A percentile compares a stretch with the other conserved stretches of the same genome.
phyloP scores from a whole-genome alignment of 106 monocot species.

The Iris macrosiphon region DNA sequence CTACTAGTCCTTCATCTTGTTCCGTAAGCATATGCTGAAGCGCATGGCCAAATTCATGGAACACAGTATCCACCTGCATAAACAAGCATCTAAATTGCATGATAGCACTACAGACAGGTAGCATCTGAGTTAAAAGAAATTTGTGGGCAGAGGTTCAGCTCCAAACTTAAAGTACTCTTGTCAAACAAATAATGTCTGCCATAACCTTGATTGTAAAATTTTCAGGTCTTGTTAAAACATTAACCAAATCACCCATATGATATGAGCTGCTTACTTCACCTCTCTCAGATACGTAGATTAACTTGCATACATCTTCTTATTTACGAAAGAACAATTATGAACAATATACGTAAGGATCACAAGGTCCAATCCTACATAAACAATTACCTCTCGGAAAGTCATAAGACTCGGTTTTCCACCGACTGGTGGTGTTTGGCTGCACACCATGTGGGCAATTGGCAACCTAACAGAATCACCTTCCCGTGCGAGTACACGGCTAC shows the following conservation, averaged over 20 bases:
- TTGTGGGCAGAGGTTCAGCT: not conserved
- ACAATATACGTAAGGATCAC: too few relatives aligned
- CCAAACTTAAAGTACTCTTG: too few relatives aligned
- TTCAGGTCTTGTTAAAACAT: too few relatives aligned
- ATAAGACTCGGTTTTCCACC: conserved; percentile 94
- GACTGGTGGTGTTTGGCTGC: conserved; percentile 97
- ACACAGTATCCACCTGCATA: conserved; percentile 94
- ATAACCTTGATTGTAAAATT: too few relatives aligned
- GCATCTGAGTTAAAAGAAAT: not conserved
- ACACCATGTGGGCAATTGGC: conserved; percentile 94
- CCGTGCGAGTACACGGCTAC: conserved; percentile 80
- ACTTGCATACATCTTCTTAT: too few relatives aligned
- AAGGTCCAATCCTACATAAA: too few relatives aligned
- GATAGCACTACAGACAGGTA: not conserved
- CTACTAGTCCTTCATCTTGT: conserved; percentile 94
- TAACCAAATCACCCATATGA: too few relatives aligned
- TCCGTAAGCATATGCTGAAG: conserved; percentile 99
- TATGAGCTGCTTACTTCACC: too few relatives aligned
- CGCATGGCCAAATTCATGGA: conserved; percentile 99
- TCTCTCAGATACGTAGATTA: too few relatives aligned
- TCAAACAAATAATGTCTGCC: too few relatives aligned
- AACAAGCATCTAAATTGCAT: not conserved
- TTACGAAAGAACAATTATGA: too few relatives aligned
- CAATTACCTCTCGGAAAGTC: conserved; percentile 93
- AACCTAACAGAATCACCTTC: conserved; percentile 66